phyloP scores from a whole-genome alignment of 768 basidiomycete genomes.

The Xerocomellus dryophilus region DNA sequence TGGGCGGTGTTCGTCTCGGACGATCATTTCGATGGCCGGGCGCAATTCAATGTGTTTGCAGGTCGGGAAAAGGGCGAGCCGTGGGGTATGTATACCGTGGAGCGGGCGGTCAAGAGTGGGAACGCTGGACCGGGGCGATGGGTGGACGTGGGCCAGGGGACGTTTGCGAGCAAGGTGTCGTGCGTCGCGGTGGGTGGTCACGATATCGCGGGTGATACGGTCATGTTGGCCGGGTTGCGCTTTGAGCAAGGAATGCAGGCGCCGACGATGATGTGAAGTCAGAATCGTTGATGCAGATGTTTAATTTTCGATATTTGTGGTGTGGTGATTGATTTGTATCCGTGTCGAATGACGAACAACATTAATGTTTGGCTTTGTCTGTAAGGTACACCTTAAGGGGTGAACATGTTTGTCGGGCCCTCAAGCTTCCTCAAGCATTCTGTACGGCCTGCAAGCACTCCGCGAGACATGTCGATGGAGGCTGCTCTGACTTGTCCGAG shows the following conservation, averaged over 20 bases:
- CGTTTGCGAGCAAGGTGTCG: slow-evolving; percentile 56
- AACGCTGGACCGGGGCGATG: slow-evolving; percentile 47
- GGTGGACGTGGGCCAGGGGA: slow-evolving; percentile 36
- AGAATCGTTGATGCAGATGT: neutral
- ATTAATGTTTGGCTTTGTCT: neutral
- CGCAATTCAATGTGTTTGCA: slow-evolving; percentile 69
- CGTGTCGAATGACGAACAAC: neutral
- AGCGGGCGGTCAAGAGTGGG: slow-evolving; percentile 43
- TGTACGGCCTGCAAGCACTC: neutral
- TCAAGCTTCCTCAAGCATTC: too few relatives aligned
- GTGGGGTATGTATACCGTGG: slow-evolving; percentile 73
- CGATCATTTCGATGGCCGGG: slow-evolving; percentile 59
- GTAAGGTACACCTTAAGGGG: too few relatives aligned
- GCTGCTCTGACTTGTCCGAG: too few relatives aligned
- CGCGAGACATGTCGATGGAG: too few relatives aligned
- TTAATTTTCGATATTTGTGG: neutral
- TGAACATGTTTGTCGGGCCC: neutral
- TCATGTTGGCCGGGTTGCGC: slow-evolving; percentile 60
- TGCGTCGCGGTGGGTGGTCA: slow-evolving; percentile 23
- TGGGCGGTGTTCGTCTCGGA: slow-evolving; percentile 78
- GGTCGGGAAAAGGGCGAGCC: slow-evolving; percentile 48
- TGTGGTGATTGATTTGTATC: slow-evolving; percentile 16
- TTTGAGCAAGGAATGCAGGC: slow-evolving; percentile 61
- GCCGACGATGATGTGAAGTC: slow-evolving; percentile 47
- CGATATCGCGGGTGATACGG: slow-evolving; percentile 41